phyloP scores from a whole-genome alignment of 148 eudicot genomes.

The Rhododendron simsii region DNA sequence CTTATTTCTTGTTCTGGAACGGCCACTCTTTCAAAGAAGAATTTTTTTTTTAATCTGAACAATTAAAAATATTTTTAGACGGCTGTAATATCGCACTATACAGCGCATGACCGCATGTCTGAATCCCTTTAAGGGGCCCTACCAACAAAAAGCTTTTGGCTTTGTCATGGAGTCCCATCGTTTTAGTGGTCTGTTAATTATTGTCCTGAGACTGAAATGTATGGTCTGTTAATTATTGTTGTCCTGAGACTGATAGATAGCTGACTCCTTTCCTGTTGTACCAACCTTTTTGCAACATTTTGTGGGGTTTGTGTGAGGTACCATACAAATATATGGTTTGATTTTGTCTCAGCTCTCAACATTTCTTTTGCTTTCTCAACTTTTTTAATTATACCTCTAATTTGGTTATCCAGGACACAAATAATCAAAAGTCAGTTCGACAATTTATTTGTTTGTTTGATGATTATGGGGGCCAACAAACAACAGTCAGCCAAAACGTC shows the following conservation, averaged over 20 bases:
- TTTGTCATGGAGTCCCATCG: neutral
- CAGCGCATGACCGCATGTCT: no score
- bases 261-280: neutral
- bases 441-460: neutral
- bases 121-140: neutral
- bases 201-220: neutral
- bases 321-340: neutral
- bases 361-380: neutral
- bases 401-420: neutral
- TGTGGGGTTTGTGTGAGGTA: neutral
- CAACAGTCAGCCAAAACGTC: neutral
- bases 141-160: neutral
- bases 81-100: no score
- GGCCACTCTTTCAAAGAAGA: no score
- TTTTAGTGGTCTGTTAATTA: neutral
- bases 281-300: neutral
- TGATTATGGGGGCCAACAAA: neutral
- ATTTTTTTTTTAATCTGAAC: no score
- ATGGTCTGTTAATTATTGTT: neutral
- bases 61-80: accelerated
- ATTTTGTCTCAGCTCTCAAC: neutral
- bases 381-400: neutral
- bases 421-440: neutral
- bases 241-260: neutral
- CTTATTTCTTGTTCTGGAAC: no score